phyloP scores from a whole-genome alignment of 78 protist genomes.

The Dictyostelium firmibasis region DNA sequence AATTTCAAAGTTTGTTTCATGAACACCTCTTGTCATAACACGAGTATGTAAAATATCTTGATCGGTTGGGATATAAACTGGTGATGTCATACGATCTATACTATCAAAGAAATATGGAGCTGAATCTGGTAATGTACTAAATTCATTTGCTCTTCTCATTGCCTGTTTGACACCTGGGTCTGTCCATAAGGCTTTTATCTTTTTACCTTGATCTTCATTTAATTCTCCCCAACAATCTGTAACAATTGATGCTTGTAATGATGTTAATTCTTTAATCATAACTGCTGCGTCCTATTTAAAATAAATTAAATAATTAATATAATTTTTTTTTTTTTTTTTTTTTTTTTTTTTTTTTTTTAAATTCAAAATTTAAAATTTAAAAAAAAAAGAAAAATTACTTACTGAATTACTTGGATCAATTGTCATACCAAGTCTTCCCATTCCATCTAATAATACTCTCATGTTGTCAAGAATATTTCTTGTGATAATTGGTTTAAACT shows the following conservation, averaged over 20 bases:
- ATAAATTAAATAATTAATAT: background rate
- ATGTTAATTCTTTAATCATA: constrained; percentile 68
- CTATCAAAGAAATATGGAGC: constrained; percentile 82
- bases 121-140: constrained; percentile 75
- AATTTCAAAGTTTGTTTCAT: constrained; percentile 81
- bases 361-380: background rate
- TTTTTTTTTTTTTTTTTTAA: background rate
- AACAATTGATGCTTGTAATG: constrained; percentile 50
- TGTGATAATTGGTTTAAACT: constrained; percentile 52
- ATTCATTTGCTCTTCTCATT: constrained; percentile 86
- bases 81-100: constrained; percentile 75
- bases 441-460: constrained; percentile 67
- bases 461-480: constrained; percentile 76
- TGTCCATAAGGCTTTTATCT: constrained; percentile 86
- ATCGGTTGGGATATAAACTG: constrained; percentile 83
- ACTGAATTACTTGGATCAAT: constrained; percentile 62
- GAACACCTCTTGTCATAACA: constrained; percentile 88
- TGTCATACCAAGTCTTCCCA: constrained; percentile 69
- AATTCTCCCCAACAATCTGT: constrained; percentile 50
- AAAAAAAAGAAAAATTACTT: background rate
- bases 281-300: constrained; percentile 48
- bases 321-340: background rate
- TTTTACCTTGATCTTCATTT: constrained; percentile 68
- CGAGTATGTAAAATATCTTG: constrained; percentile 88
- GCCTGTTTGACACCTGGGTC: constrained; percentile 84